Percentiles rank a stretch among this genome's conserved stretches.
Evolutionary conservation across 2,329 filamentous ascomycete genomes (phyloP).

Genomic region (Colletotrichum zoysiae): DNA sequence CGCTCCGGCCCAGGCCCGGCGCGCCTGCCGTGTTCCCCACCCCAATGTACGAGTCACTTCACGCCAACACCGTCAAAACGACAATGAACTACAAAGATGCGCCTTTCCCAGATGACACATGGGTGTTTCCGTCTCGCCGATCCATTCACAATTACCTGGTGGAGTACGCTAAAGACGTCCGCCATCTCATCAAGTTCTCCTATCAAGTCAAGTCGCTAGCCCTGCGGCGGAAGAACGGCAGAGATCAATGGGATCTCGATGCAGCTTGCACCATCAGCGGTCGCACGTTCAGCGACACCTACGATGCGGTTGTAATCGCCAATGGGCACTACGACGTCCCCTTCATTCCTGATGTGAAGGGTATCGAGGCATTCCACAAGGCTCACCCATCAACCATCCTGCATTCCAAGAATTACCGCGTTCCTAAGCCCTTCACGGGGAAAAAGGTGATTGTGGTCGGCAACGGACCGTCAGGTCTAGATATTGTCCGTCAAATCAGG

Average conservation of each 20-base stretch:
- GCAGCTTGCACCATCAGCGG: conserved; percentile 63
- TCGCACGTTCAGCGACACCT: conserved; percentile 59
- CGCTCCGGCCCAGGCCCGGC: conserved; percentile 61
- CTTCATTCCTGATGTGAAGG: conserved; percentile 72
- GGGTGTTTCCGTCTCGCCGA: conserved; percentile 80
- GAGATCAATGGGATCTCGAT: conserved; percentile 72
- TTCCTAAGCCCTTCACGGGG: conserved; percentile 69
- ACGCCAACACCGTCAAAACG: conserved; percentile 87
- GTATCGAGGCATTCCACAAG: conserved; percentile 70
- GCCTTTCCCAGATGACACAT: conserved; percentile 71
- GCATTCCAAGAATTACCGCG: conserved; percentile 86
- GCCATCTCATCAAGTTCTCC: conserved; percentile 75
- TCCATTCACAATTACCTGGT: conserved; percentile 81
- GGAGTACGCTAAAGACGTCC: conserved; percentile 76
- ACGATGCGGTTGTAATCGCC: conserved; percentile 81
- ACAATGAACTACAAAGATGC: conserved; percentile 86
- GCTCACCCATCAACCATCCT: conserved; percentile 71
- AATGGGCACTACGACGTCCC: conserved; percentile 81
- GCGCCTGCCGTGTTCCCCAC: conserved; percentile 76
- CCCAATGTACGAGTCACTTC: conserved; percentile 83
- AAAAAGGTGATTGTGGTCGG: conserved; percentile 88
- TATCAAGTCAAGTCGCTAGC: conserved; percentile 75
- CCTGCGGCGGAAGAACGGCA: conserved; percentile 46
- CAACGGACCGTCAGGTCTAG: conserved; percentile 85
- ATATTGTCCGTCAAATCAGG: conserved; percentile 84